Evolutionary conservation across 768 basidiomycete species (phyloP), one percentile per base, ranked within the genome.

Genomic region (Leccinum subtestaceum): DNA sequence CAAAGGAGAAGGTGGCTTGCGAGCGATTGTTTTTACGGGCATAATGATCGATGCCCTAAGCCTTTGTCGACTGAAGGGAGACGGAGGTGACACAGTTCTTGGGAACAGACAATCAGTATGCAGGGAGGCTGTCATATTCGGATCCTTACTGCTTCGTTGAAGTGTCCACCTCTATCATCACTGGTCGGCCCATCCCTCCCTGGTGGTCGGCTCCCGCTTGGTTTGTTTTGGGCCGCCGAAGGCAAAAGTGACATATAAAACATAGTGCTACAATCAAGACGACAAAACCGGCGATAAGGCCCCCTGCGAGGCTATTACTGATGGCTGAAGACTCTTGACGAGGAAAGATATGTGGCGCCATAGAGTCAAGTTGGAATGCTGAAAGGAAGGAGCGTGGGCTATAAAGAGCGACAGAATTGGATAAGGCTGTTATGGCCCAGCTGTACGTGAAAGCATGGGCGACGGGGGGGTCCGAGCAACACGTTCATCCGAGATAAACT

Each of bases 11-110:
- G 53, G 66, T 69, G 53, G 66, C 52, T 76, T 69, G 34, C 72
- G 76, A 25, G 75, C 61, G 58, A 82, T 69, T 21, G 77, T 76
- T 64, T 77, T 81, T 15, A 78, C 75, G 10, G 89, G 89, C 58
- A 88, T 75, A 25, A 83, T 62, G 55, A 89, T 74, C 45, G 76
- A 76, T 12, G 73, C 60, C 25, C 79, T 77, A 49, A 85, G 56
- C 46, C 78, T 74, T 11, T 67, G 63, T 43, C 82, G 75, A 17
- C 82, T 82, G 69, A 76, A 83, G 69, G 29, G 53, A 60, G 62
- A 59, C 57, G 60, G 54, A 19, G 29, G 25, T 50, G 49, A 11
- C 40, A 50, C 52, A 53, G 59, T 66, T 49, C 40, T 40, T 40
- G 40, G 8, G 43, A 49, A 31, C 15, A 59, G 17, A 12, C 45